These are phyloP conservation scores for Trichomonas gallinae DNA, from an alignment of 208 protist genomes.

Conservation along the genomic window DNA sequence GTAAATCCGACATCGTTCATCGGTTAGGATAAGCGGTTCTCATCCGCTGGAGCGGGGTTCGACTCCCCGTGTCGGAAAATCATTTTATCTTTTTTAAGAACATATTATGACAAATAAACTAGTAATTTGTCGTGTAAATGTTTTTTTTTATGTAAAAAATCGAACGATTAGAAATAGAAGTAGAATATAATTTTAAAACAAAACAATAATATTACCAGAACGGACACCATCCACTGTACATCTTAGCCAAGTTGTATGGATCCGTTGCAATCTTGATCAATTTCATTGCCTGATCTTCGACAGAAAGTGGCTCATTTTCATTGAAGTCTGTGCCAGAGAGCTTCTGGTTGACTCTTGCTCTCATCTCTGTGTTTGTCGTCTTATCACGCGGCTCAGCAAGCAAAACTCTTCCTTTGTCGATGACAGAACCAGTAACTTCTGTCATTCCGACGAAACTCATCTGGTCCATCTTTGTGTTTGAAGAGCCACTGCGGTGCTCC, in stretches of 20 bases:
- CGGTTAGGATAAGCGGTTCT: too few species aligned
- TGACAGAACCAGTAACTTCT: neutral
- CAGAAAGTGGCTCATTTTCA: neutral
- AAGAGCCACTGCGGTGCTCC: neutral
- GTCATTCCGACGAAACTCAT: neutral
- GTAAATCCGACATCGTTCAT: too few species aligned
- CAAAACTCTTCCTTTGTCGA: neutral
- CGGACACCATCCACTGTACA: conserved; percentile 11
- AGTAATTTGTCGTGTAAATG: too few species aligned
- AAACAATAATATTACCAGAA: conserved; percentile 7
- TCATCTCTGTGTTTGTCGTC: neutral
- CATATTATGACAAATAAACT: too few species aligned
- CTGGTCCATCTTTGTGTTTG: neutral
- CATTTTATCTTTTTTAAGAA: too few species aligned
- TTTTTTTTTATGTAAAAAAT: too few species aligned
- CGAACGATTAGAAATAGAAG: too few species aligned
- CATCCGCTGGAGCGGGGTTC: too few species aligned
- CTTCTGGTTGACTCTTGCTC: neutral
- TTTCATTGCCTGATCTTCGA: neutral
- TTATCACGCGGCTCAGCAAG: neutral
- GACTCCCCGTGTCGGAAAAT: too few species aligned
- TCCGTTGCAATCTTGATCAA: neutral
- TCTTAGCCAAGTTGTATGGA: neutral
- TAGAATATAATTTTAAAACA: too few species aligned
- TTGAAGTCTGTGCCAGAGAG: neutral